Evolutionary conservation across 202 grass and related monocot genomes (phyloP), one percentile per base, ranked within the genome.

Genomic region (Schoenoplectus tabernaemontani): DNA sequence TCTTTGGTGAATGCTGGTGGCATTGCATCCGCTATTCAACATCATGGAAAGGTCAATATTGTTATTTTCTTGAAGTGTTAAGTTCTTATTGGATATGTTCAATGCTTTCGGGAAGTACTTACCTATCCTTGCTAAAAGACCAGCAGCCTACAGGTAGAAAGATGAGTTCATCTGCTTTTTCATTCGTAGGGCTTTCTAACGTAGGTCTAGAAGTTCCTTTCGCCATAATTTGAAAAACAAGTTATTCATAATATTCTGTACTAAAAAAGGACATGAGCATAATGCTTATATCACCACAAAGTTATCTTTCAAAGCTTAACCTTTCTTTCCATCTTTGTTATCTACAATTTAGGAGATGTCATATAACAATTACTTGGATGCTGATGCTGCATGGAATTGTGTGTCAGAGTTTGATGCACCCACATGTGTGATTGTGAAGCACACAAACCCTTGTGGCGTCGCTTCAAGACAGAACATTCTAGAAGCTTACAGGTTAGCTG

Each of bases 331-430:
- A 5, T 9, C 28, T 75, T 1, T 71, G 9, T 71, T 48, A 38
- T 62, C 15, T 58, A 57, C 87, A 48, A 28, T 79, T 7, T 85
- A 95, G 96, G 96, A 98, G 86, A 98, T 98, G 96, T 92, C 96
- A 37, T 98, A 95, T 59, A 95, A 98, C 68, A 98, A 98, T 62
- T 98, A 95, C 75, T 91, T 98, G 80, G 96, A 98, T 80, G 96
- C 96, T 26, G 91, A 95, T 89, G 96, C 91, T 78, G 91, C 91
- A 32, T 98, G 96, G 96, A 98, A 98, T 53, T 95, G 96, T 4
- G 91, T 98, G 38, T 98, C 89, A 2, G 90, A 98, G 76, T 98
- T 98, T 62, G 78, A 87, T 42, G 90, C 13, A 37, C 91, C 96
- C 39, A 95, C 96, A 33, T 98, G 95, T 87, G 91, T 98, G 8